Evolutionary conservation across 176 grass and related monocot genomes (phyloP).

Genomic region (Elaeis guineensis): DNA sequence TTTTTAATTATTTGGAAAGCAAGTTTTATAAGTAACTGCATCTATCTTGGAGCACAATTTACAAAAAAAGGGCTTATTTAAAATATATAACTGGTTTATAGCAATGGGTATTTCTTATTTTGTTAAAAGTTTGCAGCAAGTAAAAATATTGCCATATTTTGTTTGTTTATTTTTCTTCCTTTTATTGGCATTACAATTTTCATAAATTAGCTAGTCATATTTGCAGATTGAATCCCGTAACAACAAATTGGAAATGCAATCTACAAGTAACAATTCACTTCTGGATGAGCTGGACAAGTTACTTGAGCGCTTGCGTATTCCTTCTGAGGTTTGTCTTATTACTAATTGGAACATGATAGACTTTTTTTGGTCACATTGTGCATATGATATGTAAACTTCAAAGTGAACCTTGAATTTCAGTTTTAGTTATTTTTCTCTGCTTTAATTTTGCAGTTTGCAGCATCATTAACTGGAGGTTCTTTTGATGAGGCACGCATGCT

Average conservation of each 20-base stretch:
- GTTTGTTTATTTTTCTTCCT: neutral
- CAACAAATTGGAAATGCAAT: constrained; percentile 88
- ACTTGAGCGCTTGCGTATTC: constrained; percentile 63
- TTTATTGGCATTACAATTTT: no score
- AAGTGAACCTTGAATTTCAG: no score
- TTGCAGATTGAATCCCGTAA: constrained; percentile 97
- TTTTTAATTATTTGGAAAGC: no score
- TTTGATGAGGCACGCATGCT: constrained; percentile 95
- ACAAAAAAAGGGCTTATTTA: no score
- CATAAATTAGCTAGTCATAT: constrained; percentile 3
- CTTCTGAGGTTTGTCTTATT: constrained; percentile 58
- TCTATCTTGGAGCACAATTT: no score
- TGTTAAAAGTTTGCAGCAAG: no score
- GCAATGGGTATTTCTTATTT: no score
- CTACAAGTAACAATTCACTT: constrained; percentile 70
- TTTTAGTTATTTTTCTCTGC: constrained; percentile 17
- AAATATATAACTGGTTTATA: no score
- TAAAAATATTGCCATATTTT: neutral
- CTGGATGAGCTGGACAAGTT: constrained; percentile 88
- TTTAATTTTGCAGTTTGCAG: constrained; percentile 46
- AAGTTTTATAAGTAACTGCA: no score
- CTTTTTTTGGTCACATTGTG: neutral
- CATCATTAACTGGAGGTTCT: constrained; percentile 73
- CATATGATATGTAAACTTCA: no score
- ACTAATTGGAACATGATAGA: no score